Evolutionary conservation across 352 stramenopile genomes (phyloP).

Genomic region (Globisporangium radiosum): DNA sequence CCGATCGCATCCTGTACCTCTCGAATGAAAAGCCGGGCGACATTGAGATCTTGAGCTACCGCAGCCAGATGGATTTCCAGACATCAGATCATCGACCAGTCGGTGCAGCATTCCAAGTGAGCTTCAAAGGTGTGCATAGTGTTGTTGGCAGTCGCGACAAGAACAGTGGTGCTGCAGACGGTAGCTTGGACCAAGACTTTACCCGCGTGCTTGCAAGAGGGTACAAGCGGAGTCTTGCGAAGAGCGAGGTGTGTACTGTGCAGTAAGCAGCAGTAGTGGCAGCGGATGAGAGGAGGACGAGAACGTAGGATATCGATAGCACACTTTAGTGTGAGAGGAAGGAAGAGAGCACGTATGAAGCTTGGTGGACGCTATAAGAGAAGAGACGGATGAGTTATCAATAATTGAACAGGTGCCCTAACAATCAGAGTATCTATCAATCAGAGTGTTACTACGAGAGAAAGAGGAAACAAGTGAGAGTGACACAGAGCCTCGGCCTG

Average conservation of each 20-base stretch:
- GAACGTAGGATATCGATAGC: too few species aligned
- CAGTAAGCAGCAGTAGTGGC: constrained; percentile 14
- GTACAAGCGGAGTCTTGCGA: constrained; percentile 22
- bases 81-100: constrained; percentile 74
- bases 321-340: too few species aligned
- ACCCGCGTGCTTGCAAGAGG: constrained; percentile 22
- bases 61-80: constrained; percentile 58
- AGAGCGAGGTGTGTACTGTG: constrained; percentile 35
- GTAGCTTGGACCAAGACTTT: constrained; percentile 17
- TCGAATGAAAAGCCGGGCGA: constrained; percentile 46
- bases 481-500: too few species aligned
- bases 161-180: background rate
- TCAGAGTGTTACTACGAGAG: too few species aligned
- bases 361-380: too few species aligned
- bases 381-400: too few species aligned
- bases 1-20: constrained; percentile 90
- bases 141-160: background rate
- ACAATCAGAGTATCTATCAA: too few species aligned
- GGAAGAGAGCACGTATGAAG: too few species aligned
- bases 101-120: constrained; percentile 55
- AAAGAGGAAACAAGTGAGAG: too few species aligned
- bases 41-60: constrained; percentile 55
- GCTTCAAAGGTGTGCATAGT: constrained; percentile 17
- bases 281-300: too few species aligned
- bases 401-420: too few species aligned